Base-by-base conservation (phyloP, 352 stramenopile species). In the Globisporangium paddicum region DNA sequence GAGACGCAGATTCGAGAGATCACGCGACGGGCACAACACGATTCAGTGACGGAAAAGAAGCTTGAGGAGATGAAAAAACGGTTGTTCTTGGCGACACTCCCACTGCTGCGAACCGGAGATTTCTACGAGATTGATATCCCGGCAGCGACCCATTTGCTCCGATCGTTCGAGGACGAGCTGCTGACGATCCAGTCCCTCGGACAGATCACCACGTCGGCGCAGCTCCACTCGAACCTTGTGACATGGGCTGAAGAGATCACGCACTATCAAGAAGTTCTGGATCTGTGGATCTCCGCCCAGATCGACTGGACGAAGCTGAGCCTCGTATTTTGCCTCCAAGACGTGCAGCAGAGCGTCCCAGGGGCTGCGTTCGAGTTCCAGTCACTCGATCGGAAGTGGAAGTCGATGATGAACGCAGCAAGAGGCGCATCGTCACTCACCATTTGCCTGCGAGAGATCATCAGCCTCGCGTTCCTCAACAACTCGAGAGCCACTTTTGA, bases 301-400 rank as follows among this genome's bases (percentile, higher is more conserved):
- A 38, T 40, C 11, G 75, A 82, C 40, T 86, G 77, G 67, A 74
- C 73, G 5, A 71, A 73, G 16, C 61, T 90, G 23, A 63, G 56
- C 19, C 60, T 65, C 1, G 55, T 89, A 11, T 90, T 89, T 42
- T 54, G 60, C 3, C 64, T 86, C 19, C 66, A 60, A 19, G 75
- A 89, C 52, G 72, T 89, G 2, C 79, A 88, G 34, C 66, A 86
- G 52, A 80, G 70, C 55, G 77, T 88, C 0, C 64, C 57, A 10
- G 71, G 86, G 19, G 75, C 79, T 0, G 73, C 69, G 1, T 79
- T 78, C 35, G 77, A 87, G 45, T 90, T 88, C 32, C 75, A 87
- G 54, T 65, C 70, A 2, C 55, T 89, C 11, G 75, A 84, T 46
- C 79, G 81, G 5, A 90, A 90, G 42, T 90, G 81, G 81, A 72